phyloP scores from a whole-genome alignment of 148 eudicot species.

The Oxyria digyna region DNA sequence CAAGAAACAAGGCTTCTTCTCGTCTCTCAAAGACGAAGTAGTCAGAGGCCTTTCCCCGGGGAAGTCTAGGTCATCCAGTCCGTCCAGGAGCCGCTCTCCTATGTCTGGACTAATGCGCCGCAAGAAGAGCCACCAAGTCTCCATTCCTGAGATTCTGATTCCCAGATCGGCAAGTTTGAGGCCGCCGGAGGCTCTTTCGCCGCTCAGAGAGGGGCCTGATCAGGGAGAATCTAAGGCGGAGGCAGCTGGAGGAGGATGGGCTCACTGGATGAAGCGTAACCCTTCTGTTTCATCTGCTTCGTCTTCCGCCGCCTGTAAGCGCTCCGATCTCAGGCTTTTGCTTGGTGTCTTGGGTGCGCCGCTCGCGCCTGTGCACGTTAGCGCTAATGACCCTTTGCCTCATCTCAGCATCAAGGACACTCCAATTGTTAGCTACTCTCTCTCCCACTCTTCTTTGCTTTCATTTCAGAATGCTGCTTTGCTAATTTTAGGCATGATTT shows the following conservation, averaged over 20 bases:
- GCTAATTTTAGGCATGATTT: not conserved
- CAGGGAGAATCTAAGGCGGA: constrained; percentile 43
- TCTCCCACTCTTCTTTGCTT: constrained; percentile 8
- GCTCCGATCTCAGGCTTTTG: constrained; percentile 82
- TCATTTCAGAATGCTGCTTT: not conserved
- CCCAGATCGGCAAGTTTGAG: constrained; percentile 43
- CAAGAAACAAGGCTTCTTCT: constrained; percentile 63
- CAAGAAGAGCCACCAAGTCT: constrained; percentile 20
- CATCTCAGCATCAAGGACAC: constrained; percentile 79
- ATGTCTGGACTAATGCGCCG: constrained; percentile 40
- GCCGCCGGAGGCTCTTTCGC: constrained; percentile 45
- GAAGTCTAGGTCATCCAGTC: constrained; percentile 48
- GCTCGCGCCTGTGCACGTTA: constrained; percentile 80
- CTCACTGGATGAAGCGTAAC: constrained; percentile 35
- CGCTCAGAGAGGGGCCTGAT: constrained; percentile 82
- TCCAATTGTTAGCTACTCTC: constrained; percentile 62
- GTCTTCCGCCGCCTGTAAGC: constrained; percentile 20
- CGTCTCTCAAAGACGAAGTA: constrained; percentile 63
- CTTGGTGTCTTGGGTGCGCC: constrained; percentile 95
- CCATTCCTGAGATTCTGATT: constrained; percentile 18
- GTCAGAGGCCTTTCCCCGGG: constrained; percentile 72
- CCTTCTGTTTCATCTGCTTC: constrained; percentile 21
- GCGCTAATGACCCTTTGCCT: constrained; percentile 49
- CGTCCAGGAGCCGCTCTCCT: constrained; percentile 45
- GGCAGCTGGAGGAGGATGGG: constrained; percentile 27